Conservation (phyloP, 2,329 filamentous ascomycete species). For the Penicillium sp. region DNA sequence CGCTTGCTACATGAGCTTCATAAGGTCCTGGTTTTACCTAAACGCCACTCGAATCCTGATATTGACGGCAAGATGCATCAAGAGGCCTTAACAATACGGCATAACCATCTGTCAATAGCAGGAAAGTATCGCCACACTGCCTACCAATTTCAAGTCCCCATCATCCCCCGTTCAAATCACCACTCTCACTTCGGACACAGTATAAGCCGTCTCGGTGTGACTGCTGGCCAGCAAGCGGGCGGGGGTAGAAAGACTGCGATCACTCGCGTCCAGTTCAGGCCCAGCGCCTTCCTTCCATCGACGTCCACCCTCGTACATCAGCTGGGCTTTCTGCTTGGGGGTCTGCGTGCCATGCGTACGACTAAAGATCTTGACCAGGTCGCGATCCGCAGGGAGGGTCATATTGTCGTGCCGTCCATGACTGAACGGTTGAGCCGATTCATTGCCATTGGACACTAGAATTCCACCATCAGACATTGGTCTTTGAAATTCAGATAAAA, state of each 20-base stretch:
- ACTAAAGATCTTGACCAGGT: conserved; percentile 42
- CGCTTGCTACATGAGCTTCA: background rate
- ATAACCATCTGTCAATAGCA: background rate
- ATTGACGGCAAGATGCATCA: no score
- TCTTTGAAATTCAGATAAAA: background rate
- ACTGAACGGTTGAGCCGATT: background rate
- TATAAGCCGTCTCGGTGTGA: conserved; percentile 53
- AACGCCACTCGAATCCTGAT: background rate
- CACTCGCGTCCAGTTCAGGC: conserved; percentile 55
- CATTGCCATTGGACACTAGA: conserved; percentile 7
- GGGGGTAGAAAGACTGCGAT: conserved; percentile 55
- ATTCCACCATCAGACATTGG: conserved; percentile 16
- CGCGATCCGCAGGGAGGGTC: conserved; percentile 39
- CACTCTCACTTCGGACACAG: conserved; percentile 21
- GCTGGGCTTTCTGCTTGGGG: conserved; percentile 49
- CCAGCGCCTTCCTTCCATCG: conserved; percentile 55
- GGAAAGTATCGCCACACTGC: background rate
- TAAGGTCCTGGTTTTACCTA: no score
- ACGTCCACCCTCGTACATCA: conserved; percentile 49
- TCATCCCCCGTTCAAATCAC: background rate
- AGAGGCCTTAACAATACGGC: background rate
- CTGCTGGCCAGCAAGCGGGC: conserved; percentile 52
- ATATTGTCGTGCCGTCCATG: conserved; percentile 30
- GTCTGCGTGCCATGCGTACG: conserved; percentile 45
- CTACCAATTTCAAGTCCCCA: background rate